These are phyloP conservation scores for Rutstroemia sp. DNA, from an alignment of 2,329 filamentous ascomycete genomes.

Conservation along the genomic window DNA sequence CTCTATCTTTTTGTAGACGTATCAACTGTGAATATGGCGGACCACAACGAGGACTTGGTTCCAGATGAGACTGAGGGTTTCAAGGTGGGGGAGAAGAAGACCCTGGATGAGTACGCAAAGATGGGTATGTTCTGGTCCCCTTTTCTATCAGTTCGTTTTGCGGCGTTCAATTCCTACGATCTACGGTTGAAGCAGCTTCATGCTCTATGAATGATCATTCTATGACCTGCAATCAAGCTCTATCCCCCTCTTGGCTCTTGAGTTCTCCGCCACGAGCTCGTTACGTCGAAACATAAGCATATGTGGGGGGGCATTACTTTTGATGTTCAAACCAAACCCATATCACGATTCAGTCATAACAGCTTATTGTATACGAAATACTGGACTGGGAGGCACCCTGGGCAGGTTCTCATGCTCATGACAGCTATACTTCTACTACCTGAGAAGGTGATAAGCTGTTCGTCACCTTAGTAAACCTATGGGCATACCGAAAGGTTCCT, in stretches of 20 bases:
- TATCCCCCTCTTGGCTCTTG: slow-evolving; percentile 3
- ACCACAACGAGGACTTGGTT: slow-evolving; percentile 65
- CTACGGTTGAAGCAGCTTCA: background rate
- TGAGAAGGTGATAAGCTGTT: too few relatives aligned
- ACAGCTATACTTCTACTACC: too few relatives aligned
- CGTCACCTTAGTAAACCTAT: too few relatives aligned
- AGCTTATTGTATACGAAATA: too few relatives aligned
- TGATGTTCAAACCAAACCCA: too few relatives aligned
- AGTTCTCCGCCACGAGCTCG: background rate
- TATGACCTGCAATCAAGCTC: background rate
- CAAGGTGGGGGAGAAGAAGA: slow-evolving; percentile 99
- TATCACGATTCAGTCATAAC: too few relatives aligned
- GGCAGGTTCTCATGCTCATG: too few relatives aligned
- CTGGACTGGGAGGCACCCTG: too few relatives aligned
- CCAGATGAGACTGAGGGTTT: slow-evolving; percentile 89
- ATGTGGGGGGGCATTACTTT: background rate
- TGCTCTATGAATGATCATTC: background rate
- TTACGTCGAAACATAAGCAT: background rate
- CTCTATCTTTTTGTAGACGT: background rate
- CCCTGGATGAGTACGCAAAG: slow-evolving; percentile 85
- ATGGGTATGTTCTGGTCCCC: slow-evolving; percentile 58
- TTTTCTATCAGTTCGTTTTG: background rate
- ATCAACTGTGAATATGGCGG: slow-evolving; percentile 16
- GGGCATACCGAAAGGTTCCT: too few relatives aligned
- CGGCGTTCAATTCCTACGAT: background rate